Evolutionary conservation across 192 early-diverging fungal species (phyloP), one percentile per base, ranked within the genome.

Genomic region (Mortierella claussenii): DNA sequence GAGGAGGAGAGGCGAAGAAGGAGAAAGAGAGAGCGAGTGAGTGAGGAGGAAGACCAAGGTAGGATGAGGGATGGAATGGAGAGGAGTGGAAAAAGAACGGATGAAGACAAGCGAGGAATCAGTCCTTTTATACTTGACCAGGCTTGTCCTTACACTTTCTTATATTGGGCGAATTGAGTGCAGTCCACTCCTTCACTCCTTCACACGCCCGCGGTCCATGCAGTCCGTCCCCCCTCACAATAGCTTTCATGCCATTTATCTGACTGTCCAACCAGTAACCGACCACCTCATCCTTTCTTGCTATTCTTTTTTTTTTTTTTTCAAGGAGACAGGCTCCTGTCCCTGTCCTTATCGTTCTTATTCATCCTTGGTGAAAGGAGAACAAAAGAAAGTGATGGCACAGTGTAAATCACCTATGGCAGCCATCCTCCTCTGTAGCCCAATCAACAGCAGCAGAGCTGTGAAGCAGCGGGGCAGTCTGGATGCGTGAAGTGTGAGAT

Each of bases 41-140:
- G 3, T 12, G 23, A 20, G 17, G 18, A 63, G 49, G 49, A 52
- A 51, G 21, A 7, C 13, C 10, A 43, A 43, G n/a, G 18, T 9
- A 50, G 54, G 43, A 63, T 47, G 54, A 51, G 31, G 46, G 58
- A 55, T 3, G 40, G 21, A 46, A 46, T 46, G 58, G 46, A 48
- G 26, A 44, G 36, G 42, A 57, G 60, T 52, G 46, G 32, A 60
- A 65, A 65, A 65, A 60, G 70, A 65, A 64, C 42, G 36, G 54
- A 60, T 26, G 70, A 55, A 21, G 49, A 53, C 10, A 37, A 48
- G 17, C 24, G 55, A 40, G 33, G 34, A 58, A 30, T 13, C 46
- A 8, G 11, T 27, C 27, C 40, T 44, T 65, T 58, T 64, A 53
- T 46, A 55, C 5, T n/a, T n/a, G n/a, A n/a, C n/a, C n/a, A n/a